These are phyloP conservation scores for Cicer pinnatifidum DNA, from an alignment of 306 rosid genomes.

Conservation along the genomic window DNA sequence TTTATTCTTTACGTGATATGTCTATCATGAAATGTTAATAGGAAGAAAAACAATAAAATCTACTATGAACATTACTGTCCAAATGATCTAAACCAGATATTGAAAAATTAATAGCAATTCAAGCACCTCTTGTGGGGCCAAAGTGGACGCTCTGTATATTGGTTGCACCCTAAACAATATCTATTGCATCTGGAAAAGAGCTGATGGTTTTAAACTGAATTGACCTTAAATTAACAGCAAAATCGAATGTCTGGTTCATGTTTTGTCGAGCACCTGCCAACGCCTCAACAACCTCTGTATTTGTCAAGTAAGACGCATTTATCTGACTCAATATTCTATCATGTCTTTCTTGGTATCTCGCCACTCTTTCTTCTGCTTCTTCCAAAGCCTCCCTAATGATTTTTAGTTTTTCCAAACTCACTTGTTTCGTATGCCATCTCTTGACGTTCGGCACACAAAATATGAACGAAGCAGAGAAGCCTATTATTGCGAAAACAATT, in stretches of 20 bases:
- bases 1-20: neutral
- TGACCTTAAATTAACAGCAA: constrained; percentile 55
- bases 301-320: constrained; percentile 55
- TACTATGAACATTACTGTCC: neutral
- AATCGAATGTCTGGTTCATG: constrained; percentile 59
- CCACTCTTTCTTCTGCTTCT: constrained; percentile 60
- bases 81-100: neutral
- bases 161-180: neutral
- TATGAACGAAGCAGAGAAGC: constrained; percentile 59
- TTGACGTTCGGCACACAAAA: constrained; percentile 49
- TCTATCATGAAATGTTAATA: neutral
- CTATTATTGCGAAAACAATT: constrained; percentile 50
- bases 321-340: constrained; percentile 57
- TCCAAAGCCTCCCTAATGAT: constrained; percentile 59
- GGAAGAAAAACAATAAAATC: neutral
- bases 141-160: neutral
- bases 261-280: constrained; percentile 53
- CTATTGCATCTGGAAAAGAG: constrained; percentile 52
- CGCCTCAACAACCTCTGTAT: constrained; percentile 57
- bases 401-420: constrained; percentile 53
- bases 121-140: neutral
- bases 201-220: constrained; percentile 50
- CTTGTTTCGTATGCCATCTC: constrained; percentile 50
- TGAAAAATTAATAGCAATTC: neutral
- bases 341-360: constrained; percentile 64